Percentiles rank a stretch among this genome's conserved stretches.
These are phyloP conservation scores for Candida broadrunensis DNA, from an alignment of 805 yeast genomes.

Conservation along the genomic window DNA sequence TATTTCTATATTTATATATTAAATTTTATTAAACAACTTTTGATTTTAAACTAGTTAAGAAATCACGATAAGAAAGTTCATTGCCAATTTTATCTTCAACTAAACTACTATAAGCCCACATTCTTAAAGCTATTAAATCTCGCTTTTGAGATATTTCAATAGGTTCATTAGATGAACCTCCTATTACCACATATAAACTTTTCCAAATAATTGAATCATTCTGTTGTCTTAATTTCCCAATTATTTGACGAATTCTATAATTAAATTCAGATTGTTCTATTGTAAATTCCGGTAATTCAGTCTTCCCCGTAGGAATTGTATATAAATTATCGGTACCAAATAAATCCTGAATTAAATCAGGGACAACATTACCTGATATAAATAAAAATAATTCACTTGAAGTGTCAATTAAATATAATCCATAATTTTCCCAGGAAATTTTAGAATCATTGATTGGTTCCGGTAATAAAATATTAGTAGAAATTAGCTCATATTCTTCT, in stretches of 20 bases:
- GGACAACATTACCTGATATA: slow-evolving; percentile 95
- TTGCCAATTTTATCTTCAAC: slow-evolving; percentile 78
- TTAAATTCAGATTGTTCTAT: slow-evolving; percentile 72
- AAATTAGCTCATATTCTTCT: slow-evolving; percentile 29
- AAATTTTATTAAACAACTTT: slow-evolving; percentile 32
- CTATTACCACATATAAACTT: slow-evolving; percentile 80
- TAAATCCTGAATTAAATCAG: slow-evolving; percentile 79
- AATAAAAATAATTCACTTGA: slow-evolving; percentile 85
- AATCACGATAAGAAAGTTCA: slow-evolving; percentile 53
- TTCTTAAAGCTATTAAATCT: slow-evolving; percentile 73
- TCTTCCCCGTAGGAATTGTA: slow-evolving; percentile 77
- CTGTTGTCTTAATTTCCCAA: slow-evolving; percentile 75
- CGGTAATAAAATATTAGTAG: slow-evolving; percentile 70
- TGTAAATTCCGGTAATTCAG: slow-evolving; percentile 72
- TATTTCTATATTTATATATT: too few species aligned
- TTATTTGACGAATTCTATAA: slow-evolving; percentile 76
- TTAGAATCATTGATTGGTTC: slow-evolving; percentile 79
- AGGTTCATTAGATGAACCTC: slow-evolving; percentile 64
- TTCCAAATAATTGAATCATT: slow-evolving; percentile 76
- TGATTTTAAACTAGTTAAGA: slow-evolving; percentile 46
- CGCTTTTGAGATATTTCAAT: slow-evolving; percentile 57
- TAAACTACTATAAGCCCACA: slow-evolving; percentile 85
- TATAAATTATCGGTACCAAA: slow-evolving; percentile 75
- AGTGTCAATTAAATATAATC: slow-evolving; percentile 86
- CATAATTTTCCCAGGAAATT: slow-evolving; percentile 74